A percentile compares a stretch with the other conserved stretches of the same genome.
Conservation (phyloP, 179 eudicot genomes). For the Beta macrorhiza region DNA sequence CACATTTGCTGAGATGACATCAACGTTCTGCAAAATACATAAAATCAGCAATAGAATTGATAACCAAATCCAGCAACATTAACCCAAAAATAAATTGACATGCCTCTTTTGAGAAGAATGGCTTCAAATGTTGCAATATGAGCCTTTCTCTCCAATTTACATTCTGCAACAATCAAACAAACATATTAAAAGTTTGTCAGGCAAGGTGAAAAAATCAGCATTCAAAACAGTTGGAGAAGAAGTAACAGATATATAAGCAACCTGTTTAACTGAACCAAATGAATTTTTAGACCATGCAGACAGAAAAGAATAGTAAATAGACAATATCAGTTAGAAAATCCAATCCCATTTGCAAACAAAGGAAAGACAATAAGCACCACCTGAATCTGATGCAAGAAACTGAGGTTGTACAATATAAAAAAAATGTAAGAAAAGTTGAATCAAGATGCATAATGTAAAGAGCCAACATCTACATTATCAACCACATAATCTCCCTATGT, state of each 20-base stretch:
- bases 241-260: conserved; percentile 15
- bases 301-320: too few species aligned
- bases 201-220: conserved; percentile 1
- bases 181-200: conserved; percentile 9
- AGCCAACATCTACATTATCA: neutral
- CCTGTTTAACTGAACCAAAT: conserved; percentile 49
- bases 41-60: conserved; percentile 20
- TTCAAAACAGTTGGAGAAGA: conserved; percentile 7
- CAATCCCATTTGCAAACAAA: too few species aligned
- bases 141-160: conserved; percentile 74
- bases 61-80: conserved; percentile 7
- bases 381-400: neutral
- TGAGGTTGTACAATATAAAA: neutral
- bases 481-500: neutral
- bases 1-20: conserved; percentile 61
- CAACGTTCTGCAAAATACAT: conserved; percentile 57
- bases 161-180: conserved; percentile 42
- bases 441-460: neutral
- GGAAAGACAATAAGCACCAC: neutral
- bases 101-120: conserved; percentile 84
- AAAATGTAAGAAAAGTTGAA: neutral
- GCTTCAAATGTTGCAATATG: conserved; percentile 67
- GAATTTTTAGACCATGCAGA: conserved; percentile 1
- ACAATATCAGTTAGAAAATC: too few species aligned
- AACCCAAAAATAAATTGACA: conserved; percentile 17